These are phyloP conservation scores for Amanita fuliginea DNA, from an alignment of 768 basidiomycete genomes.

Conservation along the genomic window DNA sequence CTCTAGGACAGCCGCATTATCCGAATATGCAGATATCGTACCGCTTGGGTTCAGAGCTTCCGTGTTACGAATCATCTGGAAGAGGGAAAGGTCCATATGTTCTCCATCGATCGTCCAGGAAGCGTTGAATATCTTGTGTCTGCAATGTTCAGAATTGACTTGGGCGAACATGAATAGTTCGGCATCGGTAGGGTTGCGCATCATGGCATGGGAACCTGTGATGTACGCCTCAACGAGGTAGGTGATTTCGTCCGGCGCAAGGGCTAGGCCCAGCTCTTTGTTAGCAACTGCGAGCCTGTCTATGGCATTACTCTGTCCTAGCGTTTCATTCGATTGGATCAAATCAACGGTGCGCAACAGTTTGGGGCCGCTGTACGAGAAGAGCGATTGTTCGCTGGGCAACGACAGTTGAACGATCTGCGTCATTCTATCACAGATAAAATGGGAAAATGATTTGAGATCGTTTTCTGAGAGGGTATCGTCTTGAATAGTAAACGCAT, in stretches of 20 bases:
- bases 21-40: slow-evolving; percentile 94
- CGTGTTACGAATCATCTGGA: slow-evolving; percentile 96
- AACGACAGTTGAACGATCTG: slow-evolving; percentile 53
- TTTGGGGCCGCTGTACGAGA: slow-evolving; percentile 49
- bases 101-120: slow-evolving; percentile 83
- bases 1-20: slow-evolving; percentile 92
- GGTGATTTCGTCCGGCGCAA: slow-evolving; percentile 81
- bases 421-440: slow-evolving; percentile 96
- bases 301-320: slow-evolving; percentile 33
- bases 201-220: slow-evolving; percentile 51
- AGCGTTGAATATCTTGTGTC: slow-evolving; percentile 99
- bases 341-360: slow-evolving; percentile 69
- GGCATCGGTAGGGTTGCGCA: slow-evolving; percentile 88
- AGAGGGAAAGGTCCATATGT: slow-evolving; percentile 60
- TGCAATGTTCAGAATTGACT: slow-evolving; percentile 99
- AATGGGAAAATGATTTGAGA: slow-evolving; percentile 46
- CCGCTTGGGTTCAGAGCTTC: slow-evolving; percentile 65
- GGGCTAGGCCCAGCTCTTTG: slow-evolving; percentile 77
- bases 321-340: slow-evolving; percentile 14
- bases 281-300: slow-evolving; percentile 69
- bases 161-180: slow-evolving; percentile 99
- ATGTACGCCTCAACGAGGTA: slow-evolving; percentile 88
- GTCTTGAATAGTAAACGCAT: slow-evolving; percentile 42
- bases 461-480: slow-evolving; percentile 31
- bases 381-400: slow-evolving; percentile 49